These are phyloP conservation scores for Saturnispora sekii DNA, from an alignment of 805 yeast genomes.

Conservation along the genomic window DNA sequence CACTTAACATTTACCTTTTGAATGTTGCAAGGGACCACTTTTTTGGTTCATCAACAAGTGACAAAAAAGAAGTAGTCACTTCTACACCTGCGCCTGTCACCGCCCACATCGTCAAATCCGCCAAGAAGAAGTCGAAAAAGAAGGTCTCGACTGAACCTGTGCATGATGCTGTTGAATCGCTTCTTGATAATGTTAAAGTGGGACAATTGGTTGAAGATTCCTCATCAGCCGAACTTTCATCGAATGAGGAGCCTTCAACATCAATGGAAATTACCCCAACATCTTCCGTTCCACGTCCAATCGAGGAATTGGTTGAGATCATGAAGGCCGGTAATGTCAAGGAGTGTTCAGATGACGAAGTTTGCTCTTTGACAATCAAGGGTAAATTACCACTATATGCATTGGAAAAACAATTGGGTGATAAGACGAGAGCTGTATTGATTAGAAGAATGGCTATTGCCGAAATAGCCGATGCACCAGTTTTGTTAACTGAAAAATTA, in stretches of 20 bases:
- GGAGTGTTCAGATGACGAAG: slow-evolving; percentile 61
- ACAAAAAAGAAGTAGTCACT: neutral
- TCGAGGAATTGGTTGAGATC: slow-evolving; percentile 53
- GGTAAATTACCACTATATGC: slow-evolving; percentile 91
- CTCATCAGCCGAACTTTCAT: slow-evolving; percentile 5
- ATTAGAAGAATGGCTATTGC: slow-evolving; percentile 93
- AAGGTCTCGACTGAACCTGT: neutral
- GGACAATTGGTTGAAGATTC: slow-evolving; percentile 27
- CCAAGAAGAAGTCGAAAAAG: no score
- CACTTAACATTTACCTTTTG: slow-evolving; percentile 74
- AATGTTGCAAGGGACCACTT: slow-evolving; percentile 69
- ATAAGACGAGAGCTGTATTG: slow-evolving; percentile 85
- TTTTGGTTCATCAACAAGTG: slow-evolving; percentile 12
- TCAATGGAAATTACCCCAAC: slow-evolving; percentile 20
- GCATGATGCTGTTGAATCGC: neutral
- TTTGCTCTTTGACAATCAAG: slow-evolving; percentile 54
- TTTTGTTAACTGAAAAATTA: slow-evolving; percentile 56
- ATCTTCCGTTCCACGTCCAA: slow-evolving; percentile 29
- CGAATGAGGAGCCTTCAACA: slow-evolving; percentile 3
- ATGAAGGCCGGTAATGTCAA: slow-evolving; percentile 66
- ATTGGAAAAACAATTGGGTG: slow-evolving; percentile 81
- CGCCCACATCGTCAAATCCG: no score
- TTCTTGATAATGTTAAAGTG: slow-evolving; percentile 25
- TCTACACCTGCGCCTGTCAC: neutral
- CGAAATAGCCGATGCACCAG: slow-evolving; percentile 69